phyloP scores from a whole-genome alignment of 2,329 filamentous ascomycete species.

The Daldinia eschscholtzii region DNA sequence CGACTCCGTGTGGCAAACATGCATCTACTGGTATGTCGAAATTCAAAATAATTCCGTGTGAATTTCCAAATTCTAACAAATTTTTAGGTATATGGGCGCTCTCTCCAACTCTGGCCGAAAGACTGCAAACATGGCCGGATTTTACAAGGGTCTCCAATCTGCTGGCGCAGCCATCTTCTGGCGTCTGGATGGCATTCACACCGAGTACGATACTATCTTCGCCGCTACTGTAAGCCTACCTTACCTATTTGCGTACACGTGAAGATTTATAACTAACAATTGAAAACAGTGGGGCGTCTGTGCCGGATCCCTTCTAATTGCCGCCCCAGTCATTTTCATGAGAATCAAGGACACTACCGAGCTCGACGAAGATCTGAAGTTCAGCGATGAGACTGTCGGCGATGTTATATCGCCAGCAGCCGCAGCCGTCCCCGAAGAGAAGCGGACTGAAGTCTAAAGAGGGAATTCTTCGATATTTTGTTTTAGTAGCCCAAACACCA shows the following conservation, averaged over 20 bases:
- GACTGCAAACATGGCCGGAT: slow-evolving; percentile 90
- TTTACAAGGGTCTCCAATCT: slow-evolving; percentile 90
- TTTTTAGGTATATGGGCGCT: slow-evolving; percentile 84
- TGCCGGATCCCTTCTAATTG: slow-evolving; percentile 78
- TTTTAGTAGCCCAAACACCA: background rate
- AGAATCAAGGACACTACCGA: slow-evolving; percentile 86
- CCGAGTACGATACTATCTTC: slow-evolving; percentile 79
- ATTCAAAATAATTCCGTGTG: slow-evolving; percentile 65
- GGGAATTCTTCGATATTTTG: slow-evolving; percentile 3
- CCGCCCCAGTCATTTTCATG: slow-evolving; percentile 81
- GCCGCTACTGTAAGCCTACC: slow-evolving; percentile 61
- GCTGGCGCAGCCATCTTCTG: slow-evolving; percentile 83
- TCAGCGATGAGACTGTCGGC: slow-evolving; percentile 83
- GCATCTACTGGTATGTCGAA: slow-evolving; percentile 87
- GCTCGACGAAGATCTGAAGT: slow-evolving; percentile 84
- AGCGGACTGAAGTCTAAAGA: slow-evolving; percentile 42
- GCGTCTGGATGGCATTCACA: slow-evolving; percentile 73
- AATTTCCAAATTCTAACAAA: slow-evolving; percentile 59
- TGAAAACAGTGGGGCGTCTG: slow-evolving; percentile 78
- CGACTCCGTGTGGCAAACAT: slow-evolving; percentile 91
- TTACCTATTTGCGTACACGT: background rate
- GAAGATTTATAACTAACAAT: slow-evolving; percentile 19
- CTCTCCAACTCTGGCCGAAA: slow-evolving; percentile 93
- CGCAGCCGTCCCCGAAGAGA: slow-evolving; percentile 45
- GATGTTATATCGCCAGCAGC: slow-evolving; percentile 67